Conservation (phyloP, 805 yeast genomes). For the Saturnispora galanensis region DNA sequence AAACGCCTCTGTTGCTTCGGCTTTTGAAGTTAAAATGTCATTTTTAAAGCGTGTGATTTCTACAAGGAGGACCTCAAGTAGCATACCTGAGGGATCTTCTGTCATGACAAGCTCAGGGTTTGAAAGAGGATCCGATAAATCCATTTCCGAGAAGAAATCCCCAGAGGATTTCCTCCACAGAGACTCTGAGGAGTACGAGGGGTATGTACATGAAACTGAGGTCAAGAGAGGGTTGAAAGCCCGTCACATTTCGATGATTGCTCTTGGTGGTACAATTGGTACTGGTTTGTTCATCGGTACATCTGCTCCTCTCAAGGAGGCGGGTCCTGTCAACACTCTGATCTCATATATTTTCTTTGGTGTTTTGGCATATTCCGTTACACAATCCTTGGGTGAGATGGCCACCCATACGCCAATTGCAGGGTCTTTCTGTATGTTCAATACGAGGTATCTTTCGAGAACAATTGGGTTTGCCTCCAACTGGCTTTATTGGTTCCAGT, state of each 20-base stretch:
- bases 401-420: conserved; percentile 66
- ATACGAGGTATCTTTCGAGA: conserved; percentile 60
- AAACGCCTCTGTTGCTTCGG: not conserved
- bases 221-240: conserved; percentile 46
- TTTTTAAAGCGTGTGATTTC: conserved; percentile 2
- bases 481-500: conserved; percentile 67
- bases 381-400: conserved; percentile 73
- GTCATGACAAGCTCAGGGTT: not conserved
- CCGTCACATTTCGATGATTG: conserved; percentile 63
- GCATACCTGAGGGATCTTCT: not conserved
- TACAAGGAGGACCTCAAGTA: not conserved
- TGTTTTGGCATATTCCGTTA: conserved; percentile 51
- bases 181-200: conserved; percentile 3
- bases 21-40: not conserved
- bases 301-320: conserved; percentile 39
- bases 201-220: conserved; percentile 9
- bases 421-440: conserved; percentile 60
- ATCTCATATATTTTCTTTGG: conserved; percentile 62
- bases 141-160: not conserved
- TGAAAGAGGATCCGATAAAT: not conserved
- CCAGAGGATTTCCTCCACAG: not conserved
- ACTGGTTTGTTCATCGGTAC: conserved; percentile 68
- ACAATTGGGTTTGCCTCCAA: conserved; percentile 66
- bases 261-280: conserved; percentile 71
- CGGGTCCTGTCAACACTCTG: conserved; percentile 64